These are phyloP conservation scores for Peronospora farinosa DNA, from an alignment of 352 stramenopile genomes.

Conservation along the genomic window DNA sequence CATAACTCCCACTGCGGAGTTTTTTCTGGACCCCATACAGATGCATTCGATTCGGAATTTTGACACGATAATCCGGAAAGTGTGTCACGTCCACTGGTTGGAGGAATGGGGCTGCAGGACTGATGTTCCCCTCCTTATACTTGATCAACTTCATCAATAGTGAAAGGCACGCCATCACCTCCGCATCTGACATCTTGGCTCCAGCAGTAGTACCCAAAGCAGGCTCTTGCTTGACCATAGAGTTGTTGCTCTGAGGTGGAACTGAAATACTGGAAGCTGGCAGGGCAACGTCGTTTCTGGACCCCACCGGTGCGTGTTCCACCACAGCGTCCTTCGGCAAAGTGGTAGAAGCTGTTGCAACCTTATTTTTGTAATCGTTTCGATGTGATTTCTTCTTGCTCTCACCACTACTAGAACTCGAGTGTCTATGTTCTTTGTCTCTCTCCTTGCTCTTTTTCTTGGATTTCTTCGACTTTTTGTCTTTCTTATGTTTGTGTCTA, in stretches of 20 bases:
- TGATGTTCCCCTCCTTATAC: conserved; percentile 73
- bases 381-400: conserved; percentile 44
- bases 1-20: conserved; percentile 63
- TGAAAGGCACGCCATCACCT: conserved; percentile 45
- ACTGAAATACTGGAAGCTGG: conserved; percentile 3
- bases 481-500: conserved; percentile 54
- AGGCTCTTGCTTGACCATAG: conserved; percentile 21
- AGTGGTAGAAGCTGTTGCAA: conserved; percentile 5
- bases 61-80: conserved; percentile 82
- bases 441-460: conserved; percentile 70
- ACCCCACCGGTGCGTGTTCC: not conserved
- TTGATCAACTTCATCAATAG: conserved; percentile 84
- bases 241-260: conserved; percentile 19
- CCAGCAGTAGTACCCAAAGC: conserved; percentile 3
- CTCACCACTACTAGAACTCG: conserved; percentile 26
- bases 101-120: conserved; percentile 66
- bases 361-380: conserved; percentile 15
- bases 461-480: conserved; percentile 65
- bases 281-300: not conserved
- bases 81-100: conserved; percentile 75
- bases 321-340: conserved; percentile 2
- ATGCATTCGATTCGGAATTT: conserved; percentile 81
- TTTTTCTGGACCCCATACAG: conserved; percentile 83
- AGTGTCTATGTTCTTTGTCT: conserved; percentile 42
- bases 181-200: conserved; percentile 52